Evolutionary conservation across 1,139 yeast genomes (phyloP), one percentile per base, ranked within the genome.

Genomic region (Kurtzmaniella quercitrusa): DNA sequence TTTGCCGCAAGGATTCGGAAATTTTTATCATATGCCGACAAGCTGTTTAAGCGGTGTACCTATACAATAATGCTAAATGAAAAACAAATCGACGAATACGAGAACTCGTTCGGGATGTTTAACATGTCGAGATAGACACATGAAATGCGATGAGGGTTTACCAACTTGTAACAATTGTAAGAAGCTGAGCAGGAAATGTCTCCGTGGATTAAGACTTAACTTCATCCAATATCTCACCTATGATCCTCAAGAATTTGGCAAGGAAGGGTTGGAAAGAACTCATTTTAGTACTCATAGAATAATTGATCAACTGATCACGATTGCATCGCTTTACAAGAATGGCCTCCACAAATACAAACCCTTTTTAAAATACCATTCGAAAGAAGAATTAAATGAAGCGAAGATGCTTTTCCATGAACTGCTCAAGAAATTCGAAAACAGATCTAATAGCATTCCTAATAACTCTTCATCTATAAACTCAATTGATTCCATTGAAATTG

Each of bases 111-210:
- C 75, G 9, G 77, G 77, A 10, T 72, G 77, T 52, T 59, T 70
- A 42, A 72, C 77, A 11, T 72, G 77, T 54, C 65, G 77, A 39
- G 77, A 72, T 48, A 59, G 77, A 42, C 77, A 72, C 52, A 70
- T 72, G 68, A 72, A 72, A 54, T 72, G 77, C 55, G 77, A 72
- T 50, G 77, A 72, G 53, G 73, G 66, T 47, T 65, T 61, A 41
- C 77, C 77, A 1, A 73, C 71, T 23, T 72, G 77, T 52, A 65
- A 65, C 39, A 72, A 72, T 52, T 72, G 77, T 50, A 59, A 70
- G 41, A 70, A 66, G 46, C 67, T 73, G 10, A 65, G 66, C 41
- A 54, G 77, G 36, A 68, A 67, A 46, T 72, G 77, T 48, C 66
- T 66, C 49, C 56, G 77, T 46, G 77, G 77, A 2, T 59, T 69